Conservation (phyloP, 1,284 basidiomycete species). For the Bondarzewia mesenterica region DNA sequence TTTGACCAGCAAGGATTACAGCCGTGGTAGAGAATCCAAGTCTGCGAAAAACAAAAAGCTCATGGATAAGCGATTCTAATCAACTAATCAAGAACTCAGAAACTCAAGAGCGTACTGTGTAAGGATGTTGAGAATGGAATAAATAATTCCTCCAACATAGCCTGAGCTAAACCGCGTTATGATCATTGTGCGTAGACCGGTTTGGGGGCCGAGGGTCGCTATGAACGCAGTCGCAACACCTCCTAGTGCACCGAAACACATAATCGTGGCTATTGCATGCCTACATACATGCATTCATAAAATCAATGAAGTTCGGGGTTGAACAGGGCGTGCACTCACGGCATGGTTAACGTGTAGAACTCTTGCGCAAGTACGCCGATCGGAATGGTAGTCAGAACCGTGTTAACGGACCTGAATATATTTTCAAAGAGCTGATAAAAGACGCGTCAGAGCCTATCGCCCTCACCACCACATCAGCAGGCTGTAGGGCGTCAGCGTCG, state of each 20-base stretch:
- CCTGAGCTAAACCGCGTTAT: background rate
- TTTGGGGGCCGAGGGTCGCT: background rate
- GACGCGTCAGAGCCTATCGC: background rate
- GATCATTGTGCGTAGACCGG: background rate
- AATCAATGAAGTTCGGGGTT: background rate
- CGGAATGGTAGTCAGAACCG: background rate
- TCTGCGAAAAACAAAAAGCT: background rate
- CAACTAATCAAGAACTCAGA: too few relatives aligned
- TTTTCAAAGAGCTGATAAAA: background rate
- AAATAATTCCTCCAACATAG: background rate
- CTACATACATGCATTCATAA: background rate
- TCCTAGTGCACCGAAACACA: background rate
- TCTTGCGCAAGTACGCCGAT: background rate
- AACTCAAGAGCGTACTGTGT: background rate
- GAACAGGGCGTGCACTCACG: background rate
- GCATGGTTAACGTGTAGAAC: background rate
- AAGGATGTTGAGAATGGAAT: background rate
- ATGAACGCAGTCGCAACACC: background rate
- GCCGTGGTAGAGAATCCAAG: background rate
- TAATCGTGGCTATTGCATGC: background rate
- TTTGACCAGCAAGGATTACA: background rate
- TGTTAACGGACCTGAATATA: background rate
- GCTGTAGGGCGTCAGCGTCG: background rate
- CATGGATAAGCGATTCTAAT: too few relatives aligned
- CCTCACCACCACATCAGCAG: background rate